Evolutionary conservation across 257 asterid species (phyloP), one percentile per base, ranked within the genome.

Genomic region (Scutellaria barbata): DNA sequence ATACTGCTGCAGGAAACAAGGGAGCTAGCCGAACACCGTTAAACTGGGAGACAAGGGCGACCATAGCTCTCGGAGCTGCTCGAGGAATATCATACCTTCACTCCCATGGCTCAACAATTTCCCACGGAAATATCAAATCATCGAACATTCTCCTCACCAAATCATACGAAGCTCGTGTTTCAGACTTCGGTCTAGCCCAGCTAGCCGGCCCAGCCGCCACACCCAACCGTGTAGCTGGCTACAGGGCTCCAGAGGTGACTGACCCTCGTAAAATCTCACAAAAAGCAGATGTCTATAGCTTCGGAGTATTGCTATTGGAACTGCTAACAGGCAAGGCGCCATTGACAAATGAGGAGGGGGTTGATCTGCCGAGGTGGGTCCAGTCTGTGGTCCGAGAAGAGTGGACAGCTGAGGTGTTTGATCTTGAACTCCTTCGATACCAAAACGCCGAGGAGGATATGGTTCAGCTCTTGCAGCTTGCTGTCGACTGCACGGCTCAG

Each of bases 281-380:
- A 47, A 84, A 82, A 54, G 92, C 89, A 0, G 92, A 87, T 16
- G 85, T 87, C 1, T 87, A 84, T 63, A 87, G 92, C 54, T 87
- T 87, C 2, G 92, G 92, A 3, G 89, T 87, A 1, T 17, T 87
- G 69, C 67, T 87, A 13, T 35, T 87, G 80, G 92, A 87, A 39
- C 55, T 87, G 77, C 57, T 87, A 0, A 87, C 92, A 0, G 89
- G 87, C 7, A 82, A 82, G 67, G 89, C 89, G 9, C 89, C 92
- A 0, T 43, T 82, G 75, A 41, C 71, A 78, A 86, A 86, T 59
- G 92, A 86, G 17, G 92, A 87, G 50, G 89, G 89, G 6, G 88
- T 87, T 0, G 92, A 87, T 69, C 89, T 87, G 46, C 89, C 89
- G 6, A 64, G 89, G 30, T 87, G 92, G 92, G 92, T 86, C 33